Evolutionary conservation across 2,329 filamentous ascomycete genomes (phyloP).

Genomic region (Fusarium brevicatenulatum): DNA sequence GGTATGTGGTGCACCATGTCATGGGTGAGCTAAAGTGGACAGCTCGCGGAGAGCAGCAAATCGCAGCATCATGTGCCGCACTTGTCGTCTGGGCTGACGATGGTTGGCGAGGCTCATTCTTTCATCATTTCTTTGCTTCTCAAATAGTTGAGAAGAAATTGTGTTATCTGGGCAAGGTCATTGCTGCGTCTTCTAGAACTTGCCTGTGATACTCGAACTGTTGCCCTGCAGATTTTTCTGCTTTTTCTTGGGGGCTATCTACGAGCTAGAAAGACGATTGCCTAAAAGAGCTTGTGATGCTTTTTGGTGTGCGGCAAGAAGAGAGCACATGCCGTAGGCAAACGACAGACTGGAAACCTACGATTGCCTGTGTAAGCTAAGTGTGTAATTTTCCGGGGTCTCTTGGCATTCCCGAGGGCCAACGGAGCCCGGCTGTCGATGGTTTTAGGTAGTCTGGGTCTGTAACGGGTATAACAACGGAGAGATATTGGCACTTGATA

Average conservation of each 20-base stretch:
- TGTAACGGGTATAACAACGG: constrained; percentile 11
- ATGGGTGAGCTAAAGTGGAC: constrained; percentile 14
- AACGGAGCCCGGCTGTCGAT: constrained; percentile 37
- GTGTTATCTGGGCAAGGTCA: not conserved
- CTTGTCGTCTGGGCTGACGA: constrained; percentile 19
- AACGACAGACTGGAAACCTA: constrained; percentile 6
- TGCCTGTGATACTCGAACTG: not conserved
- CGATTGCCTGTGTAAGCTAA: constrained; percentile 2
- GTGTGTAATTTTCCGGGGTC: constrained; percentile 1
- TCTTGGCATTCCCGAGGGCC: constrained; percentile 41
- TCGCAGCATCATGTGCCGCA: constrained; percentile 31
- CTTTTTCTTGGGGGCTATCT: not conserved
- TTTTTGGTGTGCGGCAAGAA: not conserved
- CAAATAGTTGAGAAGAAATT: not conserved
- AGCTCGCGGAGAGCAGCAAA: constrained; percentile 6
- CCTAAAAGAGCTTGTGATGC: constrained; percentile 5
- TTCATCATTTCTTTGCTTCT: constrained; percentile 4
- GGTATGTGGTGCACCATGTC: not conserved
- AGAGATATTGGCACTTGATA: not conserved
- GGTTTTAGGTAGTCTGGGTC: not conserved
- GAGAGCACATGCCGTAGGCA: constrained; percentile 15
- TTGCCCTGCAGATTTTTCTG: not conserved
- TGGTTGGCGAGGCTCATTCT: not conserved
- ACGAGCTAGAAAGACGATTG: not conserved
- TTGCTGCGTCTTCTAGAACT: not conserved